Evolutionary conservation across 1,284 basidiomycete species (phyloP), one percentile per base, ranked within the genome.

Genomic region (Phlebopus sp.): DNA sequence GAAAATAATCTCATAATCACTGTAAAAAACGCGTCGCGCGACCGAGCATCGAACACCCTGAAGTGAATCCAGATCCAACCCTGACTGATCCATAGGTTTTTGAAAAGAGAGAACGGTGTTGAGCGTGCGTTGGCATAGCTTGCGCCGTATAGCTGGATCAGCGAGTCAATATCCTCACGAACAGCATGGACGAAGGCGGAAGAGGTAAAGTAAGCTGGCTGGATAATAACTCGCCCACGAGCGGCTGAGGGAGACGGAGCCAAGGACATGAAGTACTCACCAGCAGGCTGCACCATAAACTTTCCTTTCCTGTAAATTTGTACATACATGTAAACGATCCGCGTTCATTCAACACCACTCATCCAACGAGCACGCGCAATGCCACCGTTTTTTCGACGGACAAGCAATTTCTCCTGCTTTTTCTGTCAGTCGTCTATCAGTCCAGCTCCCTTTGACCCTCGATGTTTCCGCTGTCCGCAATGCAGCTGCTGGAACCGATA

Each of bases 61-160:
- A 90, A 76, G 57, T 89, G 85, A 41, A 87, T 67, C 78, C 80
- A 88, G 35, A 71, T 68, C 87, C 87, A 90, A 25, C 86, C 84
- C 50, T 77, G 73, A 6, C 69, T 66, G n/a, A 63, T 61, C 87
- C 87, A 90, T 13, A 86, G 54, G 2, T 62, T 56, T 62, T 84
- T 89, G 76, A 90, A 90, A 14, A 82, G 68, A 2, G 70, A 55
- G 60, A 89, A 90, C 0, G 87, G 84, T 2, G 54, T 49, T 8
- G 64, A 53, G 17, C 47, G 56, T 19, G 60, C 53, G 25, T 60
- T 58, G 1, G 64, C 50, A 56, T 79, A 80, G 37, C 68, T 66
- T 25, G 77, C 71, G 17, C 76, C 63, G 55, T 77, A 90, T 9
- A 64, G 55, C 19, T 69, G 56, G 5, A 80, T 65, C 23, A 90